Evolutionary conservation across 1,139 yeast species (phyloP).

Genomic region (Kurtzmaniella quercitrusa): DNA sequence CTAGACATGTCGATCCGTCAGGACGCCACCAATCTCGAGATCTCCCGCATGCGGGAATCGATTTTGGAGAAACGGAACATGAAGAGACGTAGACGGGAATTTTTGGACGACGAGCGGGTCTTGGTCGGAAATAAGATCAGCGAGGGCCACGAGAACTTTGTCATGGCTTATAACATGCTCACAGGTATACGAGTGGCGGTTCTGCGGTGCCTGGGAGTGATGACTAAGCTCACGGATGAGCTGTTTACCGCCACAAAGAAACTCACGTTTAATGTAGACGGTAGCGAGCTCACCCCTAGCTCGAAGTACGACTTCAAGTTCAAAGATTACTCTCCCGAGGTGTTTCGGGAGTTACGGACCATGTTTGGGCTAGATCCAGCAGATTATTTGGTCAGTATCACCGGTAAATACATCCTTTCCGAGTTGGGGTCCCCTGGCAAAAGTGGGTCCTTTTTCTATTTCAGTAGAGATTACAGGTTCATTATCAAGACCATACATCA

Average conservation of each 20-base stretch:
- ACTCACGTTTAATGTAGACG: constrained; percentile 80
- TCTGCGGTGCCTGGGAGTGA: constrained; percentile 83
- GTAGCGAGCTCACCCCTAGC: constrained; percentile 86
- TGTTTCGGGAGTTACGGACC: constrained; percentile 78
- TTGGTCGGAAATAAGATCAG: constrained; percentile 77
- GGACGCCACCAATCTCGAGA: constrained; percentile 33
- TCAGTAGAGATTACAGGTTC: constrained; percentile 87
- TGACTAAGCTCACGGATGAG: constrained; percentile 62
- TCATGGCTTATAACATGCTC: constrained; percentile 94
- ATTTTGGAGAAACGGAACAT: constrained; percentile 38
- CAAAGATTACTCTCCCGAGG: constrained; percentile 94
- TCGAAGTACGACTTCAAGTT: constrained; percentile 94
- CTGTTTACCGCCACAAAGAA: constrained; percentile 75
- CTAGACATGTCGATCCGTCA: constrained; percentile 8
- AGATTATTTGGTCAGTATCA: constrained; percentile 86
- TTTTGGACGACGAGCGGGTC: constrained; percentile 58
- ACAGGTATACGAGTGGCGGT: constrained; percentile 96
- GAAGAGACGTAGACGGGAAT: constrained; percentile 36
- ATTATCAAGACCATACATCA: constrained; percentile 96
- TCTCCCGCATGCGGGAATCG: constrained; percentile 40
- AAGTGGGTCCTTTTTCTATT: constrained; percentile 93
- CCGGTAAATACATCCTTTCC: constrained; percentile 87
- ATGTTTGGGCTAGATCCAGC: constrained; percentile 91
- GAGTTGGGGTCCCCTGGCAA: constrained; percentile 97
- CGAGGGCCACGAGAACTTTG: constrained; percentile 90